Evolutionary conservation across 179 eudicot genomes (phyloP).

Genomic region (Monotropa hypopitys): DNA sequence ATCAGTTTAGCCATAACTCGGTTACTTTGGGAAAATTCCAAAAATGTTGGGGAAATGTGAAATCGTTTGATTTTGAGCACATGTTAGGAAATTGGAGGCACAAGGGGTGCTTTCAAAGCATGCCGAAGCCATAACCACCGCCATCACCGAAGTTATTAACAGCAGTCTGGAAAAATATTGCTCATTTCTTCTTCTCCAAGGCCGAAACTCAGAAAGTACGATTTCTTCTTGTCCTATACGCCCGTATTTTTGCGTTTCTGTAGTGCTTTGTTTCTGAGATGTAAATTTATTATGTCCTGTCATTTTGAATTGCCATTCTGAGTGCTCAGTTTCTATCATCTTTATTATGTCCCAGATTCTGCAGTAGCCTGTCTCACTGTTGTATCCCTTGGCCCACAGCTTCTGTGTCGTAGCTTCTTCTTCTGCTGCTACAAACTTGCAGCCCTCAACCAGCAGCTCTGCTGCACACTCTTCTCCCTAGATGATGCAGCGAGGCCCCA

Average conservation of each 20-base stretch:
- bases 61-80: background rate
- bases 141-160: constrained; percentile 54
- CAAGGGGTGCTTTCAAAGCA: constrained; percentile 68
- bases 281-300: background rate
- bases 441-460: too few species aligned
- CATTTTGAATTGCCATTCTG: background rate
- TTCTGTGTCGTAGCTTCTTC: too few species aligned
- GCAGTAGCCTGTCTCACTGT: too few species aligned
- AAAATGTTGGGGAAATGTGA: constrained; percentile 6
- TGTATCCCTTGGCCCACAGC: too few species aligned
- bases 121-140: constrained; percentile 65
- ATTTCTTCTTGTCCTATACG: background rate
- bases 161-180: constrained; percentile 67
- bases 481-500: too few species aligned
- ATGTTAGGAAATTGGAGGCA: constrained; percentile 67
- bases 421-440: too few species aligned
- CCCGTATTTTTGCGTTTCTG: background rate
- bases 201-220: constrained; percentile 60
- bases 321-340: background rate
- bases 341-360: too few species aligned
- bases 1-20: background rate
- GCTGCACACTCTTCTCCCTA: too few species aligned
- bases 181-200: constrained; percentile 54
- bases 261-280: background rate
- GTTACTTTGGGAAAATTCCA: background rate